Percentiles rank a stretch among this genome's conserved stretches.
Conservation (phyloP, 805 yeast genomes). For the Saccharomycopsis malanga region DNA sequence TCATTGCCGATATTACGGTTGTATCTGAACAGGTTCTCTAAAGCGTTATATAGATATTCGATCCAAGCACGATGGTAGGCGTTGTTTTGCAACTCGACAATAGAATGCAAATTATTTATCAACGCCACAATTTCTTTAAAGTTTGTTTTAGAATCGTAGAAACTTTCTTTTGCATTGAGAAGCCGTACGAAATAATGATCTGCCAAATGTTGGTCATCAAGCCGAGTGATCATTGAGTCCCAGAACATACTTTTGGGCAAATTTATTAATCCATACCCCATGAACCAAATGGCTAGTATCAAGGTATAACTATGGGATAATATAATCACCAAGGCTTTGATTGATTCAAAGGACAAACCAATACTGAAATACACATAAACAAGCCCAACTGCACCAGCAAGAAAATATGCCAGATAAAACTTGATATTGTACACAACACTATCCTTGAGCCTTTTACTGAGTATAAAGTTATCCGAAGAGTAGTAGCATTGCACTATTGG, state of each 20-base stretch:
- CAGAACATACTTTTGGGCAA: constrained; percentile 44
- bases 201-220: constrained; percentile 31
- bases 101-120: constrained; percentile 10
- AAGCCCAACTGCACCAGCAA: constrained; percentile 45
- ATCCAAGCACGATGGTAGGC: constrained; percentile 49
- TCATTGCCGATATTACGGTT: neutral
- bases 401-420: constrained; percentile 53
- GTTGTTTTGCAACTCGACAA: constrained; percentile 13
- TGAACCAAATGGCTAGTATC: constrained; percentile 68
- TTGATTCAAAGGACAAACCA: constrained; percentile 46
- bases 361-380: constrained; percentile 52
- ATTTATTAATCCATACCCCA: constrained; percentile 73
- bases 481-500: constrained; percentile 71
- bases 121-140: constrained; percentile 42
- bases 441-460: constrained; percentile 41
- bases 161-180: constrained; percentile 49
- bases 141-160: constrained; percentile 55
- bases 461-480: constrained; percentile 58
- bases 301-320: constrained; percentile 71
- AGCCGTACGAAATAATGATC: constrained; percentile 43
- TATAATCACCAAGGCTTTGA: constrained; percentile 66
- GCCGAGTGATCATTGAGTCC: constrained; percentile 28
- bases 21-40: neutral
- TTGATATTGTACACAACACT: constrained; percentile 50
- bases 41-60: constrained; percentile 33